phyloP scores from a whole-genome alignment of 306 rosid species.

The barrel medic (Medicago truncatula) region MtrunA17r5.0-ANR NC_053044.1:29106501-29107000 shows the following conservation, averaged over 20 bases:
- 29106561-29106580: constrained; percentile 82
- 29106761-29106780: constrained; percentile 84
- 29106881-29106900: constrained; percentile 44
- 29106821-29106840: constrained; percentile 38
- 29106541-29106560: constrained; percentile 93
- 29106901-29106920: constrained; percentile 40
- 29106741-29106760: constrained; percentile 91
- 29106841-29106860: constrained; percentile 51
- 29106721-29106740: constrained; percentile 89
- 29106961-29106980: constrained; percentile 66
- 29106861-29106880: constrained; percentile 46
- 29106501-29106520: constrained; percentile 63
- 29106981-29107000: constrained; percentile 18
- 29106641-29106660: constrained; percentile 90
- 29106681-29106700: constrained; percentile 90
- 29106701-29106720: constrained; percentile 62
- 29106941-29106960: constrained; percentile 59
- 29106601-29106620: constrained; percentile 97
- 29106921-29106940: constrained; percentile 51
- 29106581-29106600: constrained; percentile 84
- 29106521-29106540: constrained; percentile 59
- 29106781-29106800: constrained; percentile 62
- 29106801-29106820: constrained; percentile 41
- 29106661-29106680: constrained; percentile 96
- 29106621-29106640: constrained; percentile 94